These are phyloP conservation scores for Pyricularia grisea DNA, from an alignment of 2,329 filamentous ascomycete genomes.

Conservation along the genomic window DNA sequence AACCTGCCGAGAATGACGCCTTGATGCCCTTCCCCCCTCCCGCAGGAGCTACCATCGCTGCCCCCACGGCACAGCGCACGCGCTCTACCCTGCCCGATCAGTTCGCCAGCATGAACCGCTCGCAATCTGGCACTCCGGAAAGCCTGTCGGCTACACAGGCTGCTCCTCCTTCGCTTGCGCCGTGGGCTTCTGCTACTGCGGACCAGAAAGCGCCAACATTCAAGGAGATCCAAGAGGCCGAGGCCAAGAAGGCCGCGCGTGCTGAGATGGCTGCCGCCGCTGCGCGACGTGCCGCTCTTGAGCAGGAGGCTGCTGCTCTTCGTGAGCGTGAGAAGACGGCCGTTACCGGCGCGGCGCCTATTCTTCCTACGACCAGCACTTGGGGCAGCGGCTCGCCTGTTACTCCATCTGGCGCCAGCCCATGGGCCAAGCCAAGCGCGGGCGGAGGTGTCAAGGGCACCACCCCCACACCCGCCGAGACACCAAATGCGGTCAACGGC, in stretches of 20 bases:
- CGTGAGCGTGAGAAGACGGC: constrained; percentile 53
- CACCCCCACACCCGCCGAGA: constrained; percentile 14
- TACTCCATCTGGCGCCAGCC: constrained; percentile 39
- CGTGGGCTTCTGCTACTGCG: constrained; percentile 90
- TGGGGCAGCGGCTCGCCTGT: constrained; percentile 77
- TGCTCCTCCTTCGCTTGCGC: constrained; percentile 64
- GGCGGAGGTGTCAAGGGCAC: constrained; percentile 30
- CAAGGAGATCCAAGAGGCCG: constrained; percentile 93
- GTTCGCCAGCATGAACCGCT: constrained; percentile 43
- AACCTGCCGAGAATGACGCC: constrained; percentile 36
- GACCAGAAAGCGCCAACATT: constrained; percentile 82
- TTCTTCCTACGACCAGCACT: constrained; percentile 78
- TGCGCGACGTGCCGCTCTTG: constrained; percentile 65
- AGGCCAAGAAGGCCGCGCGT: constrained; percentile 87
- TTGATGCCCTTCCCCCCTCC: constrained; percentile 67
- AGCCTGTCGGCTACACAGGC: constrained; percentile 26
- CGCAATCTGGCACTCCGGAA: constrained; percentile 70
- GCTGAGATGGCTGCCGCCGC: constrained; percentile 73
- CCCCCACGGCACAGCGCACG: constrained; percentile 78
- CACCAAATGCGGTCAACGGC: constrained; percentile 21
- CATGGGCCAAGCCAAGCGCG: constrained; percentile 54
- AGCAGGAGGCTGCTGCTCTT: constrained; percentile 62
- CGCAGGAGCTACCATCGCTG: constrained; percentile 64
- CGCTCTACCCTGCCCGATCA: constrained; percentile 75
- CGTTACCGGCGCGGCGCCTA: constrained; percentile 55